Evolutionary conservation across 192 early-diverging fungal species (phyloP), one percentile per base, ranked within the genome.

Genomic region (Coemansia reversa): DNA sequence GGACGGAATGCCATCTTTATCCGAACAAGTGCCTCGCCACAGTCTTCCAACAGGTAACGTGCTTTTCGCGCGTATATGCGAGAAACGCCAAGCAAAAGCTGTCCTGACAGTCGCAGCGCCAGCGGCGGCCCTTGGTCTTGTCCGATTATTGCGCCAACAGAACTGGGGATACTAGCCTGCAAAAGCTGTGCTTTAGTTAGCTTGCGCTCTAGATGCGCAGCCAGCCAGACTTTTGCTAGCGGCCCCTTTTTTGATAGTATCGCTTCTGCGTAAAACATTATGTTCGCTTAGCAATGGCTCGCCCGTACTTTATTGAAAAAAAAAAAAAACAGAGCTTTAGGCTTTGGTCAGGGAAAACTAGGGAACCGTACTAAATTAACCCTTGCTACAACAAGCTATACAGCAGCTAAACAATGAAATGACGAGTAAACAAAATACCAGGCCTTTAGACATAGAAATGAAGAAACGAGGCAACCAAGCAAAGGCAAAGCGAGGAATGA

Each of bases 131-230:
- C 77, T 28, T 90, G 88, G 65, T 93, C 89, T 24, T 77, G 80
- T 14, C 85, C 88, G 60, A 92, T 86, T 58, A 97, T 95, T 14
- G 91, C 89, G 20, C 87, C 94, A 61, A 97, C 92, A 1, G 94
- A 91, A 20, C 79, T 85, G 48, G 89, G 82, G 51, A 99, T 88
- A 78, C 94, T 94, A n/a, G 97, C 91, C 58, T 96, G 92, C 51
- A 98, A 70, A 57, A 97, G 88, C 83, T 99, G 95, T 5, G 87
- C 81, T 71, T 99, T 99, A 62, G 89, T 91, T 29, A 99, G 82
- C 85, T 99, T 99, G 71, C 91, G 84, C 79, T 99, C 97, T 89
- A 92, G 92, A 66, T 98, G 94, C 28, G 96, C 93, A 14, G 97
- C 97, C 20, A 99, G 86, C 97, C 97, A 99, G 61, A 97, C 92